Conservation (phyloP, 352 stramenopile species). For the Phytophthora agathidicida region DNA sequence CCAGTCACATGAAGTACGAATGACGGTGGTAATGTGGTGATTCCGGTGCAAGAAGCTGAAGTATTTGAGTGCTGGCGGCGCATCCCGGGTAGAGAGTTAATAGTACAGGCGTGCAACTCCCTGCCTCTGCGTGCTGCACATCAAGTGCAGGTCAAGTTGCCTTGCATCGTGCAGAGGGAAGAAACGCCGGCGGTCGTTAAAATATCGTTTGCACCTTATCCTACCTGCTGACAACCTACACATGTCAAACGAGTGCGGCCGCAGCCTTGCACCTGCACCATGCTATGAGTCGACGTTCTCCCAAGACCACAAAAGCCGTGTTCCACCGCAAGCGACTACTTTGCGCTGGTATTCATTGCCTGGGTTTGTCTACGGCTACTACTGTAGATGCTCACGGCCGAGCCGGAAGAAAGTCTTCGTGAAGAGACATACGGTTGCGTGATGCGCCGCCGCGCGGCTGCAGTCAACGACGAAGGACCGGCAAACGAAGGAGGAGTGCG, state of each 20-base stretch:
- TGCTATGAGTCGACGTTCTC: no score
- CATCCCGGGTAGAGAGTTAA: constrained; percentile 1
- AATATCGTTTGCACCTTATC: no score
- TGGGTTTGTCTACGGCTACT: constrained; percentile 3
- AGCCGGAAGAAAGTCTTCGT: no score
- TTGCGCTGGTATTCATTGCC: neutral
- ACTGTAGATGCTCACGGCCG: no score
- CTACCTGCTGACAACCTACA: neutral
- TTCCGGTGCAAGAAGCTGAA: constrained; percentile 14
- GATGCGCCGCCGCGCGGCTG: constrained; percentile 6
- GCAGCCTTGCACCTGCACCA: no score
- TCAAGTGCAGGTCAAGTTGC: no score
- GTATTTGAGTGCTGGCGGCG: neutral
- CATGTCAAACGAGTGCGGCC: neutral
- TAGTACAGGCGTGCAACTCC: no score
- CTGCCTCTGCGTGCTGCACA: constrained; percentile 7
- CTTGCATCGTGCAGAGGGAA: neutral
- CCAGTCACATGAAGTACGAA: neutral
- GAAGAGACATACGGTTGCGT: constrained; percentile 12
- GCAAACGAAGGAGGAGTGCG: constrained; percentile 4
- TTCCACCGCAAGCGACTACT: no score
- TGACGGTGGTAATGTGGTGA: neutral
- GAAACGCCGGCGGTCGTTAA: neutral
- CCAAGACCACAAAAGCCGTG: no score
- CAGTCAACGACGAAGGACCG: neutral